Conservation (phyloP, 2,329 filamentous ascomycete genomes). For the Pleomassaria siparia region DNA sequence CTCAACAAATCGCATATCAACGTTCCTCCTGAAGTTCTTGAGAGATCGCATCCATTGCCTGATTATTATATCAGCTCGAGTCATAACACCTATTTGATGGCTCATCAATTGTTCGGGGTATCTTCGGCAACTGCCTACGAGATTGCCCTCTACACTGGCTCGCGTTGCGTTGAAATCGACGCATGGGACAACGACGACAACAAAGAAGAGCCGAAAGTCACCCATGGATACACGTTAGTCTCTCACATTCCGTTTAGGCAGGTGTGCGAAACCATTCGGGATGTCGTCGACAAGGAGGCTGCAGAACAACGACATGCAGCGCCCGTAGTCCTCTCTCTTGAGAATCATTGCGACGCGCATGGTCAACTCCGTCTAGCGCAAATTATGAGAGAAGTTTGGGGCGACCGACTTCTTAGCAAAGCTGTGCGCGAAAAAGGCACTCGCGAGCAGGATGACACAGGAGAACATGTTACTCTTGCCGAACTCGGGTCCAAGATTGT, state of each 20-base stretch:
- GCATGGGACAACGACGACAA: conserved; percentile 68
- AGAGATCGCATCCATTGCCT: conserved; percentile 62
- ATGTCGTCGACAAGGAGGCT: conserved; percentile 62
- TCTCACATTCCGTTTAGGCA: conserved; percentile 65
- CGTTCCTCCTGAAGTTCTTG: conserved; percentile 57
- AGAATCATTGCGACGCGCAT: conserved; percentile 64
- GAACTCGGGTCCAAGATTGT: conserved; percentile 65
- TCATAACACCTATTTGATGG: conserved; percentile 72
- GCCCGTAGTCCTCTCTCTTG: conserved; percentile 65
- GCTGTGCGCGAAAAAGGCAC: conserved; percentile 59
- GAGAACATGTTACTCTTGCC: conserved; percentile 58
- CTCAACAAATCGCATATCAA: conserved; percentile 60
- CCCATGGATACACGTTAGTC: conserved; percentile 69
- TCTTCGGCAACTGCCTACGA: conserved; percentile 66
- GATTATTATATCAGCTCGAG: conserved; percentile 74
- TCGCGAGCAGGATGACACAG: conserved; percentile 52
- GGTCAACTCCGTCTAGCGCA: conserved; percentile 64
- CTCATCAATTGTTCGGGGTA: conserved; percentile 67
- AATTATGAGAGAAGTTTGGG: conserved; percentile 67
- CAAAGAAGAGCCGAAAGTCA: conserved; percentile 67
- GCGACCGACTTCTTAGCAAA: conserved; percentile 60
- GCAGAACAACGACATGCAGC: conserved; percentile 51
- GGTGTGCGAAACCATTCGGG: conserved; percentile 66
- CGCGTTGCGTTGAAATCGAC: conserved; percentile 72
- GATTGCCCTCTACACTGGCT: conserved; percentile 62